These are phyloP conservation scores for Bromus sterilis DNA, from an alignment of 176 grass and related monocot species.

Conservation along the genomic window DNA sequence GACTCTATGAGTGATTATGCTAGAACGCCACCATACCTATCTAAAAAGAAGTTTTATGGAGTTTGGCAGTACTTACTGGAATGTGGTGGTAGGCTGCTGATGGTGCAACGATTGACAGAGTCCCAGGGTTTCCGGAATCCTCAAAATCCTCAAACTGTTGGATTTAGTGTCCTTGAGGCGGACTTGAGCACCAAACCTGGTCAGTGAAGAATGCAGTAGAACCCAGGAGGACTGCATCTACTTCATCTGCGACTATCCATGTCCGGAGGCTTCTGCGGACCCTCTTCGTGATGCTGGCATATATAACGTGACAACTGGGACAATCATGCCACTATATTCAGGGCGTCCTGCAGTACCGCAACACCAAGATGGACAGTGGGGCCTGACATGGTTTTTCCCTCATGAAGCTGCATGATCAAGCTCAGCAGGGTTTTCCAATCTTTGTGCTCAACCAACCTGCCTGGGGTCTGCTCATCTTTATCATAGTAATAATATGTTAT, in stretches of 20 bases:
- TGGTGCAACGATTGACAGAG: background rate
- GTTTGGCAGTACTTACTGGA: background rate
- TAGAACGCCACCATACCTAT: background rate
- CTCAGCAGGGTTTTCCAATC: no score
- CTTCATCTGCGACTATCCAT: constrained; percentile 1
- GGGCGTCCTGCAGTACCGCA: background rate
- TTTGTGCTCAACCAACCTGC: background rate
- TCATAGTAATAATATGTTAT: background rate
- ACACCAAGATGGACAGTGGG: background rate
- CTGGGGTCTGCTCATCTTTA: background rate
- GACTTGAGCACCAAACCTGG: background rate
- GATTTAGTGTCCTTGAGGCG: constrained; percentile 2
- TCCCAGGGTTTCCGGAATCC: background rate
- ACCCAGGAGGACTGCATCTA: background rate
- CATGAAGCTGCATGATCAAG: background rate
- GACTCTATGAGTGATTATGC: background rate
- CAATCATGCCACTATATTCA: background rate
- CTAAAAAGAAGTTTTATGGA: no score
- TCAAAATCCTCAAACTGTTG: background rate
- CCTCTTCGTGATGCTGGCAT: background rate
- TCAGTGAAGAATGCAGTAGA: background rate
- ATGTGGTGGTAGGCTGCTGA: background rate
- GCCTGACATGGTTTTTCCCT: background rate
- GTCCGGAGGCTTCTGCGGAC: background rate
- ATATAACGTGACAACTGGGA: background rate